Percentiles rank a stretch among this genome's conserved stretches.
Evolutionary conservation across 2,329 filamentous ascomycete species (phyloP).

Genomic region (Colletotrichum chrysophilum): DNA sequence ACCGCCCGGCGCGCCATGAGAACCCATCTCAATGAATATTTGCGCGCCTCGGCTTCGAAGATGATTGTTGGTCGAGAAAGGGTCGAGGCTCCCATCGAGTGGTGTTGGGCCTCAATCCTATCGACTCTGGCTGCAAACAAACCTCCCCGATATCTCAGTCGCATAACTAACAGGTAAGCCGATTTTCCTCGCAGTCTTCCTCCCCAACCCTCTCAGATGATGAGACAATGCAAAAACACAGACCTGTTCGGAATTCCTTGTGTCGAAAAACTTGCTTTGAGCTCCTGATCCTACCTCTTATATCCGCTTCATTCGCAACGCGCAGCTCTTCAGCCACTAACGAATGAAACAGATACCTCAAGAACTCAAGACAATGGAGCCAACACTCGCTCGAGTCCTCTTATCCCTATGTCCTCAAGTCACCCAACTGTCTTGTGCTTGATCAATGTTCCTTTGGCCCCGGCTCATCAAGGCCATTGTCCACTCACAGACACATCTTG

Average conservation of each 20-base stretch:
- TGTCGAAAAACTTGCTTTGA: slow-evolving; percentile 33
- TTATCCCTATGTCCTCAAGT: neutral
- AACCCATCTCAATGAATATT: neutral
- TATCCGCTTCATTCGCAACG: neutral
- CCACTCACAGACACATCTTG: neutral
- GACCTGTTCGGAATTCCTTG: slow-evolving; percentile 37
- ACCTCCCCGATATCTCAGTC: neutral
- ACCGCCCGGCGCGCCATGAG: neutral
- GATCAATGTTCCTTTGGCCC: neutral
- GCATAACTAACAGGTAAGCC: neutral
- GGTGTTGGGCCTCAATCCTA: neutral
- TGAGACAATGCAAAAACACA: slow-evolving; percentile 33
- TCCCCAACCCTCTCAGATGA: slow-evolving; percentile 24
- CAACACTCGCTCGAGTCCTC: neutral
- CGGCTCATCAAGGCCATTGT: neutral
- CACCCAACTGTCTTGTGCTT: neutral
- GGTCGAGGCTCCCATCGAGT: neutral
- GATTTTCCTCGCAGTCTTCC: neutral
- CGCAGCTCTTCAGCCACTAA: neutral
- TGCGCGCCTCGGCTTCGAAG: neutral
- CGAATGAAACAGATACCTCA: neutral
- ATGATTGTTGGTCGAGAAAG: neutral
- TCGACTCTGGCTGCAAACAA: neutral
- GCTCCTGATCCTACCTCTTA: slow-evolving; percentile 18
- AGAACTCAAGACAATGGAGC: neutral